Percentiles rank a stretch among this genome's conserved stretches.
Evolutionary conservation across 768 basidiomycete genomes (phyloP).

Genomic region (Imleria badia): DNA sequence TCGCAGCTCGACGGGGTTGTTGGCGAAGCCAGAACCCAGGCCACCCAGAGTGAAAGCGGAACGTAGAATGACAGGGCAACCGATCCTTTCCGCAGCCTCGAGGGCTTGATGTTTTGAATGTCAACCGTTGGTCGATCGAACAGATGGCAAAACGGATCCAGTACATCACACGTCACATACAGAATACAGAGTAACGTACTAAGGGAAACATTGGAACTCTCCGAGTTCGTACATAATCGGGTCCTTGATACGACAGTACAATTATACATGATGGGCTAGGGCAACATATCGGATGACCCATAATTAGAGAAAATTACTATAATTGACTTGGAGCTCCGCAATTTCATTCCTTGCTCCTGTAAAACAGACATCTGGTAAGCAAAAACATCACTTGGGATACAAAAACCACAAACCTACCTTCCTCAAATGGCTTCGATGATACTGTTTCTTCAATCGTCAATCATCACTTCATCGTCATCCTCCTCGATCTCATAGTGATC

Average conservation of each 20-base stretch:
- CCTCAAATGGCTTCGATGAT: neutral
- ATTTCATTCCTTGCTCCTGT: neutral
- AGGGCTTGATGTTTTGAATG: slow-evolving; percentile 49
- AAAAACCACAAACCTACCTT: neutral
- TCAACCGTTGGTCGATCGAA: too few species aligned
- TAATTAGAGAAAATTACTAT: too few species aligned
- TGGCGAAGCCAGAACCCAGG: slow-evolving; percentile 96
- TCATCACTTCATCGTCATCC: neutral
- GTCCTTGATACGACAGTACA: too few species aligned
- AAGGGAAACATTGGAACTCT: too few species aligned
- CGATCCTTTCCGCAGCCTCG: slow-evolving; percentile 85
- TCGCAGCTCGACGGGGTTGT: slow-evolving; percentile 90
- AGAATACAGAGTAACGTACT: too few species aligned
- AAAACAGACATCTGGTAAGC: neutral
- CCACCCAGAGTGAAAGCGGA: slow-evolving; percentile 97
- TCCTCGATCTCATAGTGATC: neutral
- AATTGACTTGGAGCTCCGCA: neutral
- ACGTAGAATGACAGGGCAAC: slow-evolving; percentile 97
- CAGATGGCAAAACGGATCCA: too few species aligned
- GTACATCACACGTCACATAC: too few species aligned
- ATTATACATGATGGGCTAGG: too few species aligned
- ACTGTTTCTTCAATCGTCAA: neutral
- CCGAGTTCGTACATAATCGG: too few species aligned
- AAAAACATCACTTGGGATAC: too few species aligned
- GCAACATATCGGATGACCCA: too few species aligned